phyloP scores from a whole-genome alignment of 1,139 yeast genomes.

The Debaryomycetaceae sp. region DNA sequence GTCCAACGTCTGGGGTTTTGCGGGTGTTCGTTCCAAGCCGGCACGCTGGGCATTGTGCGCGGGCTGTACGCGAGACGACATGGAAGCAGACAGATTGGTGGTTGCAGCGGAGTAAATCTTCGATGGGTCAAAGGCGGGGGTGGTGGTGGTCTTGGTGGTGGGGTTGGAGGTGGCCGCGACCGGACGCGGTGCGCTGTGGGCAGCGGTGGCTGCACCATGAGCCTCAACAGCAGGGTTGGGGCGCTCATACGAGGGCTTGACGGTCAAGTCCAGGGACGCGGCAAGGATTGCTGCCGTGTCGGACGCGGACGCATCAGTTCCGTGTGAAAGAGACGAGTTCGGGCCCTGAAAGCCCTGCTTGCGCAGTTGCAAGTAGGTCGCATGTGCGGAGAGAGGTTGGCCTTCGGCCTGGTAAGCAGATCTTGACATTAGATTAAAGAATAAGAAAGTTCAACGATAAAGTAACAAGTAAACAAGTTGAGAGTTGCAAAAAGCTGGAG shows the following conservation, averaged over 20 bases:
- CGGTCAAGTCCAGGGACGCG: constrained; percentile 51
- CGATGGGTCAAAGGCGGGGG: constrained; percentile 19
- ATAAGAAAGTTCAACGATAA: no score
- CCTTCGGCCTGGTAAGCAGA: constrained; percentile 59
- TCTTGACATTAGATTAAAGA: constrained; percentile 16
- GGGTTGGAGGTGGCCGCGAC: constrained; percentile 17
- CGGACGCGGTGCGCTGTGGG: constrained; percentile 39
- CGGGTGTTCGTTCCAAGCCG: constrained; percentile 27
- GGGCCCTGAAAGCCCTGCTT: constrained; percentile 73
- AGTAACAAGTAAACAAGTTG: no score
- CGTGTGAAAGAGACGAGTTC: constrained; percentile 52
- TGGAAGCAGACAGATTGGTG: constrained; percentile 29
- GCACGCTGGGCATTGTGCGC: constrained; percentile 29
- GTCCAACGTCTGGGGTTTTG: constrained; percentile 13
- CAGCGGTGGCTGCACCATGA: constrained; percentile 53
- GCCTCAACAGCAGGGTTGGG: constrained; percentile 49
- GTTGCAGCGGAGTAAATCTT: constrained; percentile 33
- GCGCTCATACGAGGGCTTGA: constrained; percentile 53
- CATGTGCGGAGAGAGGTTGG: constrained; percentile 62
- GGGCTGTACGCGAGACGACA: constrained; percentile 42
- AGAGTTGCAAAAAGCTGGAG: no score
- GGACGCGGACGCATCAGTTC: constrained; percentile 60
- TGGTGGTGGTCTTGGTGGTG: constrained; percentile 19
- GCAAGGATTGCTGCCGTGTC: constrained; percentile 74
- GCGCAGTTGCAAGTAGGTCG: constrained; percentile 65